Percentiles rank a stretch among this genome's conserved stretches.
Conservation (phyloP, 2,329 filamentous ascomycete genomes). For the Emmonsia crescens region DNA sequence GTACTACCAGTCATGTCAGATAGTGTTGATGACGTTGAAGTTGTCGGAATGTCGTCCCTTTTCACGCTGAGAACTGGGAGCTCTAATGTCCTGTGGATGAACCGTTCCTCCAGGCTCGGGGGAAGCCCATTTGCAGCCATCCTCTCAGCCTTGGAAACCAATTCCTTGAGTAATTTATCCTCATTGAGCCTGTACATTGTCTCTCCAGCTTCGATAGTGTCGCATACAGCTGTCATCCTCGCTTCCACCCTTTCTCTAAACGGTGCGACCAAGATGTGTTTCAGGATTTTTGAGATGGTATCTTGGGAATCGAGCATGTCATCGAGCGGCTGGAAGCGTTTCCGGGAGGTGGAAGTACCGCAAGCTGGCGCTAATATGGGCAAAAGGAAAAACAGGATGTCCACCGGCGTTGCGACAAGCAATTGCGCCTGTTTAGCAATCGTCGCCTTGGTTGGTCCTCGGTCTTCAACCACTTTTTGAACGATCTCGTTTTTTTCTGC, state of each 20-base stretch:
- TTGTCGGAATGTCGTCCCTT: conserved; percentile 39
- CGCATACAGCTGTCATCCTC: conserved; percentile 62
- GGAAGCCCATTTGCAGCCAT: conserved; percentile 60
- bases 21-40: conserved; percentile 21
- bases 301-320: conserved; percentile 39
- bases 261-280: conserved; percentile 27
- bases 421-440: conserved; percentile 60
- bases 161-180: conserved; percentile 53
- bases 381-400: conserved; percentile 73
- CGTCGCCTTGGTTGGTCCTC: conserved; percentile 31
- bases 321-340: conserved; percentile 38
- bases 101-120: conserved; percentile 71
- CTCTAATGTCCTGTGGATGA: conserved; percentile 65
- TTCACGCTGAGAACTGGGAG: conserved; percentile 61
- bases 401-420: conserved; percentile 73
- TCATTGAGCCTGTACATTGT: conserved; percentile 72
- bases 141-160: conserved; percentile 60
- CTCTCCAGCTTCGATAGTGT: conserved; percentile 73
- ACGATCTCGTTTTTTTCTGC: neutral
- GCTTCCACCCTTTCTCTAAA: conserved; percentile 45
- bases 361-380: conserved; percentile 50
- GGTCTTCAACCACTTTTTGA: neutral
- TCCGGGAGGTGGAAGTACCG: conserved; percentile 26
- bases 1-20: conserved; percentile 16
- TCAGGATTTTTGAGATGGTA: conserved; percentile 31